A percentile compares a stretch with the other conserved stretches of the same genome.
phyloP scores from a whole-genome alignment of 306 rosid genomes.

The Citrullus colocynthis region DNA sequence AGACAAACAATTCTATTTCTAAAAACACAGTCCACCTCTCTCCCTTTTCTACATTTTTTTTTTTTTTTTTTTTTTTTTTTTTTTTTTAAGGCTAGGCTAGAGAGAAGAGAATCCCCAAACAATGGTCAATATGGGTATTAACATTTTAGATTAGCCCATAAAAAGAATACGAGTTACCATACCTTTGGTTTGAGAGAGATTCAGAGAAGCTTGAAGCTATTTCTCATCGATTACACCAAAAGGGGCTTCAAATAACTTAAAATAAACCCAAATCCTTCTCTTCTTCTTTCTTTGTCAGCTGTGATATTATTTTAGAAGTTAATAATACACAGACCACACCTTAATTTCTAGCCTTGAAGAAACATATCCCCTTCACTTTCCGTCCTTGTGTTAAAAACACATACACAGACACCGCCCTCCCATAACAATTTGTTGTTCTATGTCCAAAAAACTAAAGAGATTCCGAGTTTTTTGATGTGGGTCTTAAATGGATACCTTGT shows the following conservation, averaged over 20 bases:
- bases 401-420: too few species aligned
- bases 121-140: not conserved
- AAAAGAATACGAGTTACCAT: not conserved
- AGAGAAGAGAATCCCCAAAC: not conserved
- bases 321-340: too few species aligned
- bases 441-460: not conserved
- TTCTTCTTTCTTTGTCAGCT: too few species aligned
- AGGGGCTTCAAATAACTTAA: not conserved
- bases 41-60: not conserved
- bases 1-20: slow-evolving; percentile 36
- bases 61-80: too few species aligned
- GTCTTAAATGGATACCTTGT: slow-evolving; percentile 90
- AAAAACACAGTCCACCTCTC: not conserved
- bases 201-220: too few species aligned
- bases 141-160: not conserved
- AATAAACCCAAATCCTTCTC: not conserved
- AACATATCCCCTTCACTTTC: too few species aligned
- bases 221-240: not conserved
- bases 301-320: too few species aligned
- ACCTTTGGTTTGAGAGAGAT: not conserved
- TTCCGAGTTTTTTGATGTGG: slow-evolving; percentile 9
- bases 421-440: too few species aligned
- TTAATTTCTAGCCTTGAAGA: too few species aligned
- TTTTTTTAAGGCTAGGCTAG: too few species aligned
- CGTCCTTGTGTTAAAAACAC: too few species aligned